Evolutionary conservation across 768 basidiomycete species (phyloP).

Genomic region (Agrocybe praecox): DNA sequence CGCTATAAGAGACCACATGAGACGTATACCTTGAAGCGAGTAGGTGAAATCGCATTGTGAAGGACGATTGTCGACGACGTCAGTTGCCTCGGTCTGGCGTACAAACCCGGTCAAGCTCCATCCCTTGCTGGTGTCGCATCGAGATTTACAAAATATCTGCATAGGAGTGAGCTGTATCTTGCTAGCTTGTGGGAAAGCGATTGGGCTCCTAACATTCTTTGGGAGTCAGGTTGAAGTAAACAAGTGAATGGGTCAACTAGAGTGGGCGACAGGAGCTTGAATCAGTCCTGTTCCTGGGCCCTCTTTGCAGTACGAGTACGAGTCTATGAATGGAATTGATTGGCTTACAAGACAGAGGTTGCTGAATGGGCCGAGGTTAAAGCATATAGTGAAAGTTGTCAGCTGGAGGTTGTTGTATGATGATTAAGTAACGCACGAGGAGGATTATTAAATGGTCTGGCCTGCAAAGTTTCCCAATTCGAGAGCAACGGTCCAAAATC

Average conservation of each 20-base stretch:
- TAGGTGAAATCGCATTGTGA: constrained; percentile 11
- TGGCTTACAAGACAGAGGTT: constrained; percentile 17
- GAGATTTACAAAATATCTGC: constrained; percentile 13
- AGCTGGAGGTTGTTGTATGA: too few relatives aligned
- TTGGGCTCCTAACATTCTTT: constrained; percentile 9
- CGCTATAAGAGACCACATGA: too few relatives aligned
- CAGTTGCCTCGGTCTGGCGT: constrained; percentile 12
- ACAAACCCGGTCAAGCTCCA: constrained; percentile 13
- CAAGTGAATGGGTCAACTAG: constrained; percentile 8
- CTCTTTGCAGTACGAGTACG: constrained; percentile 8
- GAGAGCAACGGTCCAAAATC: too few relatives aligned
- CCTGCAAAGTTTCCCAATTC: too few relatives aligned
- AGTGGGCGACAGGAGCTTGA: background rate
- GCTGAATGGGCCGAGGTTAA: constrained; percentile 10
- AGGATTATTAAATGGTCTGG: too few relatives aligned
- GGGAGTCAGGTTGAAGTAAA: constrained; percentile 12
- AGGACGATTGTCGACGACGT: constrained; percentile 16
- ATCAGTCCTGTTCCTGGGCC: constrained; percentile 17
- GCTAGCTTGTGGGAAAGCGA: constrained; percentile 18
- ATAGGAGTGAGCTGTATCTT: constrained; percentile 11
- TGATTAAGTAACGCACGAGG: too few relatives aligned
- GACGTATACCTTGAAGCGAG: too few relatives aligned
- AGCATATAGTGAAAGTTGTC: constrained; percentile 8
- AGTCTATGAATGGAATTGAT: constrained; percentile 5
- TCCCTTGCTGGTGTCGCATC: constrained; percentile 15